Conservation (phyloP, 2,329 filamentous ascomycete genomes). For the Xylariaceae sp. region DNA sequence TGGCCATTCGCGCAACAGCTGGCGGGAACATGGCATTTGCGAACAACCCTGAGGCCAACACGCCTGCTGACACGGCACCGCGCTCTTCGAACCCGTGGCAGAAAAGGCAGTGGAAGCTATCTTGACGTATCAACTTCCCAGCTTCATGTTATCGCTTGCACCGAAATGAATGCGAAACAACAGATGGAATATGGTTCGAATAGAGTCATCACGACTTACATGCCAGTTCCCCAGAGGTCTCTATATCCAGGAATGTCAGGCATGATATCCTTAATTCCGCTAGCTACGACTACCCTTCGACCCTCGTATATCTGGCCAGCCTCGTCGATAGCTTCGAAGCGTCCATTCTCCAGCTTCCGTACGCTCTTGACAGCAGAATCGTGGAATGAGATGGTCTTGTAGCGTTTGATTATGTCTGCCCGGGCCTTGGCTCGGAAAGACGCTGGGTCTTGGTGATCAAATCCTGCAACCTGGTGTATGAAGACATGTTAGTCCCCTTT, state of each 20-base stretch:
- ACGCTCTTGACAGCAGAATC: conserved; percentile 19
- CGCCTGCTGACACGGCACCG: conserved; percentile 42
- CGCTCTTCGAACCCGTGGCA: conserved; percentile 60
- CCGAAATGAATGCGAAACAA: conserved; percentile 1
- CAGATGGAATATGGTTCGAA: background rate
- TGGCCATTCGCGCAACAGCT: conserved; percentile 43
- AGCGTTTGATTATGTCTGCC: conserved; percentile 20
- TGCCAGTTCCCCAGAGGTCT: conserved; percentile 52
- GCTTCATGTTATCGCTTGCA: too few relatives aligned
- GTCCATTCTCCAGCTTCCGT: conserved; percentile 12
- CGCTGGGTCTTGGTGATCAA: conserved; percentile 20
- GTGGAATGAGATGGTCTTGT: conserved; percentile 19
- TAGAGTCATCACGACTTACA: conserved; percentile 36
- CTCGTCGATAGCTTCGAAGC: conserved; percentile 37
- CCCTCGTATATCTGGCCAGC: conserved; percentile 44
- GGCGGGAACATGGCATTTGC: conserved; percentile 32
- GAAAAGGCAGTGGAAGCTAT: conserved; percentile 54
- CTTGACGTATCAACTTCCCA: conserved; percentile 24
- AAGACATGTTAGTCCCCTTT: too few relatives aligned
- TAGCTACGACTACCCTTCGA: conserved; percentile 54
- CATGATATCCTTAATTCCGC: conserved; percentile 50
- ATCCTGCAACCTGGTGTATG: conserved; percentile 24
- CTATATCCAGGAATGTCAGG: conserved; percentile 51
- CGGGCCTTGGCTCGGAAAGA: conserved; percentile 16
- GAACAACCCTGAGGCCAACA: conserved; percentile 43